Conservation (phyloP, 345 rosid species). For the Balakata baccata region DNA sequence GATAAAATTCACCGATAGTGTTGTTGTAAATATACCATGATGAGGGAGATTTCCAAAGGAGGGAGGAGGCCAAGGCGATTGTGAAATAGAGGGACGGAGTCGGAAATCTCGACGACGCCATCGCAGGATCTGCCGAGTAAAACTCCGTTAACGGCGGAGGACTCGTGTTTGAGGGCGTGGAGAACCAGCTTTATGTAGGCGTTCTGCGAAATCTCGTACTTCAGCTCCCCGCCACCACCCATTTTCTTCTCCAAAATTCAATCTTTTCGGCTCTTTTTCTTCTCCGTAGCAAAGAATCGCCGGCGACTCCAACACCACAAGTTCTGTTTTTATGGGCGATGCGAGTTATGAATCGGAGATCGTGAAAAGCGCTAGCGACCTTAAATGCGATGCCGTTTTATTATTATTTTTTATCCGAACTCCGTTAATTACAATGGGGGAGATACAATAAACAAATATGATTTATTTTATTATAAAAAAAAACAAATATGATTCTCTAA, state of each 20-base stretch:
- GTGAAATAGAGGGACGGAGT: conserved; percentile 92
- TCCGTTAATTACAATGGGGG: too few relatives aligned
- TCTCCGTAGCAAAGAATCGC: background rate
- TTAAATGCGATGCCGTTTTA: too few relatives aligned
- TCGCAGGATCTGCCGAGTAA: conserved; percentile 58
- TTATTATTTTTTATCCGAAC: too few relatives aligned
- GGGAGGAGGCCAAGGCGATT: conserved; percentile 81
- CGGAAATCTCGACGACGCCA: conserved; percentile 61
- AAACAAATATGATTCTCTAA: too few relatives aligned
- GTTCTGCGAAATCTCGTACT: conserved; percentile 72
- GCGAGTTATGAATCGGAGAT: background rate
- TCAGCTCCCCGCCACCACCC: conserved; percentile 54
- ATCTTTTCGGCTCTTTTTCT: too few relatives aligned
- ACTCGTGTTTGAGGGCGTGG: conserved; percentile 72
- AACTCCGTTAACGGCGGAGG: conserved; percentile 86
- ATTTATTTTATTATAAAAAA: too few relatives aligned
- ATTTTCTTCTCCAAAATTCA: conserved; percentile 13
- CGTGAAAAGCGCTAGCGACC: too few relatives aligned
- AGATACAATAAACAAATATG: too few relatives aligned
- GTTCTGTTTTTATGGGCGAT: background rate
- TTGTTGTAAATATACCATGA: conserved; percentile 53
- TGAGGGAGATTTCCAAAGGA: conserved; percentile 89
- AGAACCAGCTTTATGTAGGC: conserved; percentile 86
- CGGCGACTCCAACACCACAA: background rate
- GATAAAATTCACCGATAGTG: too few relatives aligned